Percentiles rank a stretch among this genome's conserved stretches.
Evolutionary conservation across 306 rosid species (phyloP).

Genomic region (Vigna hirtella): DNA sequence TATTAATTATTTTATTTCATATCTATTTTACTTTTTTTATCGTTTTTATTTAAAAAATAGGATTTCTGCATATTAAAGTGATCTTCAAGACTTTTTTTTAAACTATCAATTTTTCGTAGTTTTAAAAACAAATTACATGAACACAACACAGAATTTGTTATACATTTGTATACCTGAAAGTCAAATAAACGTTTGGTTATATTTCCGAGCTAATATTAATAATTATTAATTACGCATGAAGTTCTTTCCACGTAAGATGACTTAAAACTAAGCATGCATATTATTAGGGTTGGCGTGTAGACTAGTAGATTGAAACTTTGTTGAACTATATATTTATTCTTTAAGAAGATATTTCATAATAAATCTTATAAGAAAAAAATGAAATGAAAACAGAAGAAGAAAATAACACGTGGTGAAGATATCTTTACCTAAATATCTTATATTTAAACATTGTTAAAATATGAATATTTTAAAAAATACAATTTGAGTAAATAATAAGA

Average conservation of each 20-base stretch:
- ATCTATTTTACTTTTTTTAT: not conserved
- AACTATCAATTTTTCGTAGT: too few species aligned
- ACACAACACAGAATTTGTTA: too few species aligned
- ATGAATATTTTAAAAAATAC: too few species aligned
- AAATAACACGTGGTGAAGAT: too few species aligned
- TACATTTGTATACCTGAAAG: not conserved
- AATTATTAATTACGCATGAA: not conserved
- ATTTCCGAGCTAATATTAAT: not conserved
- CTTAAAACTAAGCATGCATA: not conserved
- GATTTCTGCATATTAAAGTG: too few species aligned
- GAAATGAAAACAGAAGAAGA: too few species aligned
- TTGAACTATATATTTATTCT: not conserved
- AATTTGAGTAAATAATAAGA: too few species aligned
- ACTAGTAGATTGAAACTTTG: not conserved
- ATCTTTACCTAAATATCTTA: too few species aligned
- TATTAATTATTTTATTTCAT: not conserved
- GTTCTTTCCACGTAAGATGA: not conserved
- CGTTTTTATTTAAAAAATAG: not conserved
- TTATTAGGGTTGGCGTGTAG: not conserved
- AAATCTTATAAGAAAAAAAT: too few species aligned
- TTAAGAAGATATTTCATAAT: not conserved
- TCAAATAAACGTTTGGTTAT: not conserved
- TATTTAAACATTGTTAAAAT: too few species aligned
- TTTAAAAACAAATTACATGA: too few species aligned
- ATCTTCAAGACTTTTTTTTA: too few species aligned